Percentiles rank a stretch among this genome's conserved stretches.
These are phyloP conservation scores for Tuber umbilicatum DNA, from an alignment of 495 filamentous ascomycete species.

Conservation along the genomic window DNA sequence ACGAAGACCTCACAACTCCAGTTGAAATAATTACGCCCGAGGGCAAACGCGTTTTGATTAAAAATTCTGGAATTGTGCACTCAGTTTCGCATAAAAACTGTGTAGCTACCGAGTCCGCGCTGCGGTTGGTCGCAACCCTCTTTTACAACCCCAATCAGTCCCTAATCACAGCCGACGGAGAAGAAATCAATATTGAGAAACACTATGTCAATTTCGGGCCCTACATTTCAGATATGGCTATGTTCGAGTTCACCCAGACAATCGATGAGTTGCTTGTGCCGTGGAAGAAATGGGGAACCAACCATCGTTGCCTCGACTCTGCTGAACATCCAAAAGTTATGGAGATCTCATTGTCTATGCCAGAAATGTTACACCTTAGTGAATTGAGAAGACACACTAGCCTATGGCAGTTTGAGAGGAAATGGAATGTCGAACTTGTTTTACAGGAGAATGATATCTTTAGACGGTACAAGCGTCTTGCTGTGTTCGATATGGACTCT, in stretches of 20 bases:
- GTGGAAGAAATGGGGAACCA: conserved; percentile 47
- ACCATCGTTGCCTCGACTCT: conserved; percentile 65
- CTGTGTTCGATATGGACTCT: conserved; percentile 96
- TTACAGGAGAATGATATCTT: conserved; percentile 66
- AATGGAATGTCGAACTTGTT: conserved; percentile 80
- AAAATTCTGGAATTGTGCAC: conserved; percentile 54
- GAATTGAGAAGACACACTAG: conserved; percentile 71
- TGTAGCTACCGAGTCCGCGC: conserved; percentile 43
- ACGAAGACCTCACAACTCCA: conserved; percentile 15
- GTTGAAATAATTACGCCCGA: conserved; percentile 43
- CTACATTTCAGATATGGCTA: conserved; percentile 56
- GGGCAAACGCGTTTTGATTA: conserved; percentile 48
- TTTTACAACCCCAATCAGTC: conserved; percentile 56
- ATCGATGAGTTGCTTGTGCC: conserved; percentile 56
- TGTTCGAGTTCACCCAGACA: conserved; percentile 74
- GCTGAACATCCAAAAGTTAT: conserved; percentile 58
- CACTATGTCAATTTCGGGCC: conserved; percentile 55
- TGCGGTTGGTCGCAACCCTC: conserved; percentile 57
- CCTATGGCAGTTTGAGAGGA: conserved; percentile 72
- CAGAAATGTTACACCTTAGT: conserved; percentile 59
- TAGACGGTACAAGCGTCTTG: conserved; percentile 68
- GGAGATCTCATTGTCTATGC: conserved; percentile 62
- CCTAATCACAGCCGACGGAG: conserved; percentile 47
- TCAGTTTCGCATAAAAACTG: conserved; percentile 54
- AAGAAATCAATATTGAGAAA: conserved; percentile 47